Evolutionary conservation across 345 rosid species (phyloP).

Genomic region (Brassica carinata): DNA sequence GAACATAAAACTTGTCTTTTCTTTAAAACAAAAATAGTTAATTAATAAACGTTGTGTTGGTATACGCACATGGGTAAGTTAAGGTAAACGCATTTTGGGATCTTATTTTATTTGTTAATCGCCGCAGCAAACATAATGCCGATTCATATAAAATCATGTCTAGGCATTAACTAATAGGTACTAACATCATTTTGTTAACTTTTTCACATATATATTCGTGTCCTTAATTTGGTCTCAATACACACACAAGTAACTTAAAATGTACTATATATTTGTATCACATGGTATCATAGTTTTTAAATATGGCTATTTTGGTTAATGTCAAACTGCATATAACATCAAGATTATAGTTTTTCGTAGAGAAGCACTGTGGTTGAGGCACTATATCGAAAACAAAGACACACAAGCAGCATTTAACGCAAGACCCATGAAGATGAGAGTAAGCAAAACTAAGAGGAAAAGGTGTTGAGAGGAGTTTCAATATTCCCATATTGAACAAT

Average conservation of each 20-base stretch:
- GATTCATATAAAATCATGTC: constrained; percentile 34
- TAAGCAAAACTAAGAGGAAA: background rate
- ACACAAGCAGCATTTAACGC: background rate
- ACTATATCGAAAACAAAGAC: background rate
- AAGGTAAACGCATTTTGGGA: constrained; percentile 41
- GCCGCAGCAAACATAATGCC: constrained; percentile 44
- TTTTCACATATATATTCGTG: background rate
- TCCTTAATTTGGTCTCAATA: background rate
- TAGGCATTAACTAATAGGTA: constrained; percentile 32
- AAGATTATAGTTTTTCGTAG: background rate
- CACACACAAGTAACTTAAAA: background rate
- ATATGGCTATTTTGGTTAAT: background rate
- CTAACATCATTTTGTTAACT: background rate
- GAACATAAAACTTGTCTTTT: constrained; percentile 24
- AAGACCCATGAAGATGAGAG: background rate
- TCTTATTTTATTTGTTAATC: constrained; percentile 36
- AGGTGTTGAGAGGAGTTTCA: background rate
- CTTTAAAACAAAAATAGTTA: constrained; percentile 25
- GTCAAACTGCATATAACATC: background rate
- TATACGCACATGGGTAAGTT: constrained; percentile 41
- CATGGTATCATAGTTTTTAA: background rate
- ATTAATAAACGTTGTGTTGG: constrained; percentile 36
- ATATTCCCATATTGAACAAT: background rate
- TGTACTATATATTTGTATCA: no score
- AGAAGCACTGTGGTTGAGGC: background rate